Percentiles rank a stretch among this genome's conserved stretches.
phyloP scores from a whole-genome alignment of 257 asterid species.

The Nicotiana otophora region DNA sequence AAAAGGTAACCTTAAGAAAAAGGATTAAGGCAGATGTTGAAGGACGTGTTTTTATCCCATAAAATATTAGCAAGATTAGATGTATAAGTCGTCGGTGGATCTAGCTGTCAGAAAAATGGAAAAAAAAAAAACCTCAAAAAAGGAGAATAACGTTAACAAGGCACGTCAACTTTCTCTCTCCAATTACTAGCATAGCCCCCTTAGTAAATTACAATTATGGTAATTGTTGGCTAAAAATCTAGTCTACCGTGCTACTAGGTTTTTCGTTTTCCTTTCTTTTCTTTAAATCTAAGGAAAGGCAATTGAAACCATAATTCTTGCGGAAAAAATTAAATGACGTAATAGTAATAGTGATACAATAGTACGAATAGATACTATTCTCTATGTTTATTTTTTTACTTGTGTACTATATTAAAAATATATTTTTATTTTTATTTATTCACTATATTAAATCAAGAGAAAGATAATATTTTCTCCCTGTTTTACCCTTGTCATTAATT shows the following conservation, averaged over 20 bases:
- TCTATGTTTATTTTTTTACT: too few species aligned
- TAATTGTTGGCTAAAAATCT: neutral
- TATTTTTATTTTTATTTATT: too few species aligned
- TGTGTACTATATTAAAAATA: too few species aligned
- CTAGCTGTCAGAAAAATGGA: neutral
- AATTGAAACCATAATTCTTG: too few species aligned
- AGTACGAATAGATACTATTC: neutral
- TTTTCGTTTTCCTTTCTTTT: too few species aligned
- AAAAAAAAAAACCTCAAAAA: neutral
- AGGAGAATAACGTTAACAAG: neutral
- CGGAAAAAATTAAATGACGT: too few species aligned
- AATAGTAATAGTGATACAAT: neutral
- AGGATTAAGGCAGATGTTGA: slow-evolving; percentile 13
- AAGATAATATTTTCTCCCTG: too few species aligned
- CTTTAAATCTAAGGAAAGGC: too few species aligned
- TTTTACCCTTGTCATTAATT: too few species aligned
- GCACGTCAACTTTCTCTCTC: neutral
- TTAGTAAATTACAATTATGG: neutral
- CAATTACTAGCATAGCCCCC: neutral
- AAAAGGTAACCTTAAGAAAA: slow-evolving; percentile 2
- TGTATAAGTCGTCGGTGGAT: slow-evolving; percentile 22
- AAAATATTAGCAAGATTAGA: neutral
- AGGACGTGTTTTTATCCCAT: slow-evolving; percentile 8
- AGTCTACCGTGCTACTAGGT: neutral
- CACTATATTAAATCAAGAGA: too few species aligned